Evolutionary conservation across 257 asterid species (phyloP).

Genomic region (Primulina eburnea): DNA sequence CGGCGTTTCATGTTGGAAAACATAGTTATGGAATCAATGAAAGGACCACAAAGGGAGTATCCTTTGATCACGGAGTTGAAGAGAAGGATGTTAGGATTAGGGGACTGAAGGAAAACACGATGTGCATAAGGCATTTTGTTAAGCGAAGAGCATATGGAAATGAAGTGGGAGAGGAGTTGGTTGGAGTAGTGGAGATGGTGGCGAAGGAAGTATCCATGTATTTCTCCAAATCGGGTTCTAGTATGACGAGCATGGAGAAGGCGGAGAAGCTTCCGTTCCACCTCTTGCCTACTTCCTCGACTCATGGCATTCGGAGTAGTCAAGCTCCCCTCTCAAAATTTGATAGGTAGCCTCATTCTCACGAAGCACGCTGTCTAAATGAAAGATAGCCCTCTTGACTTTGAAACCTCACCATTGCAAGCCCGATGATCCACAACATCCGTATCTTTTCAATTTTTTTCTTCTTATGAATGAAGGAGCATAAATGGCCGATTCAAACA

Average conservation of each 20-base stretch:
- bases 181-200: slow-evolving; percentile 33
- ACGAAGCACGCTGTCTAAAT: too few relatives aligned
- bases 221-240: slow-evolving; percentile 29
- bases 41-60: slow-evolving; percentile 31
- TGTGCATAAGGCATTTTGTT: slow-evolving; percentile 31
- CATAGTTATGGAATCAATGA: slow-evolving; percentile 19
- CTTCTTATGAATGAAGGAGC: too few relatives aligned
- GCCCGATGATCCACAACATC: too few relatives aligned
- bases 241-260: slow-evolving; percentile 35
- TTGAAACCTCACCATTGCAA: too few relatives aligned
- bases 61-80: slow-evolving; percentile 37
- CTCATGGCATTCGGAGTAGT: slow-evolving; percentile 10
- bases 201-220: slow-evolving; percentile 35
- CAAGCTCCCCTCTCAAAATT: too few relatives aligned
- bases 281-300: slow-evolving; percentile 25
- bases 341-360: too few relatives aligned
- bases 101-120: slow-evolving; percentile 28
- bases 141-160: slow-evolving; percentile 25
- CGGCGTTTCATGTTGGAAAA: slow-evolving; percentile 28
- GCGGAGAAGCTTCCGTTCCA: slow-evolving; percentile 39
- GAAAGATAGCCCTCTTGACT: too few relatives aligned
- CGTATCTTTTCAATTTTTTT: too few relatives aligned
- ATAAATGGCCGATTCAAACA: too few relatives aligned
- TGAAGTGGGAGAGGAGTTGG: slow-evolving; percentile 37
- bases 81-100: slow-evolving; percentile 31